A percentile compares a stretch with the other conserved stretches of the same genome.
Evolutionary conservation across 768 basidiomycete genomes (phyloP).

Genomic region (Chalciporus piperatus): DNA sequence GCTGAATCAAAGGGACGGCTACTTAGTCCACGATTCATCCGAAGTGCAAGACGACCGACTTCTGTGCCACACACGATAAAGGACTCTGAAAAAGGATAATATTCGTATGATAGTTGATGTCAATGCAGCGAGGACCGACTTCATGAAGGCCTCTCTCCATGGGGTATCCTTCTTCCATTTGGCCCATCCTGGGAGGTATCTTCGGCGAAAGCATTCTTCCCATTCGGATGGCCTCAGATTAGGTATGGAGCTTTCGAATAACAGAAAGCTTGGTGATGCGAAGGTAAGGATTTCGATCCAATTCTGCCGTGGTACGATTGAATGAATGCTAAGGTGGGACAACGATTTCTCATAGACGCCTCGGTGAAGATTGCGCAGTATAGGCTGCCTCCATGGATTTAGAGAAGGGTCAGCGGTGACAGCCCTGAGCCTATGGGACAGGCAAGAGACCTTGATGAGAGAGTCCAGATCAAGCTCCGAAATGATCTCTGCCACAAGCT

Average conservation of each 20-base stretch:
- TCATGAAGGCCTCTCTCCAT: slow-evolving; percentile 68
- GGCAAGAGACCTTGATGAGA: slow-evolving; percentile 54
- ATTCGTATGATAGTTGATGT: slow-evolving; percentile 6
- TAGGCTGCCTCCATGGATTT: slow-evolving; percentile 76
- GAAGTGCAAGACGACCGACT: slow-evolving; percentile 65
- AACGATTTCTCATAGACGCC: slow-evolving; percentile 49
- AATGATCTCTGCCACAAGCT: slow-evolving; percentile 71
- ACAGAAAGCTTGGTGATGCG: slow-evolving; percentile 58
- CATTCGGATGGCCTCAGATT: slow-evolving; percentile 64
- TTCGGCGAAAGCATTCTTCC: slow-evolving; percentile 68
- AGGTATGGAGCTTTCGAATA: slow-evolving; percentile 68
- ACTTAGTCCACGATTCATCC: slow-evolving; percentile 86
- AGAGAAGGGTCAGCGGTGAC: slow-evolving; percentile 62
- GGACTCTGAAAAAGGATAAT: slow-evolving; percentile 38
- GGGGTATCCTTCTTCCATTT: slow-evolving; percentile 61
- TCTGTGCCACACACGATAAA: slow-evolving; percentile 70
- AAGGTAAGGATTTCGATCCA: slow-evolving; percentile 75
- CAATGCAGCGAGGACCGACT: slow-evolving; percentile 41
- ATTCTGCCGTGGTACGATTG: slow-evolving; percentile 69
- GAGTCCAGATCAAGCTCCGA: slow-evolving; percentile 63
- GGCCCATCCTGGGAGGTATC: slow-evolving; percentile 76
- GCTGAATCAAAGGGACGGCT: slow-evolving; percentile 18
- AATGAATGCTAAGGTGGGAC: slow-evolving; percentile 58
- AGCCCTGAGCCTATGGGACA: slow-evolving; percentile 56
- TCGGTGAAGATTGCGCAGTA: slow-evolving; percentile 52